Base-by-base conservation (phyloP, 1,284 basidiomycete species). In the Xerocomus minutiporus region DNA sequence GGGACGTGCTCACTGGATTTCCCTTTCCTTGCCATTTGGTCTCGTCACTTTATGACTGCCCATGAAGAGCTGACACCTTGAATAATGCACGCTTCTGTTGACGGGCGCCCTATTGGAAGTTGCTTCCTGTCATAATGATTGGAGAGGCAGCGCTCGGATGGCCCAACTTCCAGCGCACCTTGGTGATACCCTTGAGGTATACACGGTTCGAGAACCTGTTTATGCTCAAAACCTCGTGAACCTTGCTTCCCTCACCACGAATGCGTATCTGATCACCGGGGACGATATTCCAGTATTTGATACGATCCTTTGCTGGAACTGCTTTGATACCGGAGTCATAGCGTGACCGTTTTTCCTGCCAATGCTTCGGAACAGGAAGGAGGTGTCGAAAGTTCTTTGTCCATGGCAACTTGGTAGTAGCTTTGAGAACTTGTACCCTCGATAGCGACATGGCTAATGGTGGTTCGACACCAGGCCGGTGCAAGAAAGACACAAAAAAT, bases 231-330 rank as follows among this genome's bases (percentile, higher is more conserved):
- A 91, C 88, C 64, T 91, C 84, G 45, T 82, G 79, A 36, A 89
- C 66, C 45, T 77, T 77, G 42, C 74, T 74, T 53, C 74, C 74
- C 67, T 89, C 84, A 25, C 86, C 86, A 8, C 79, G 76, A 50
- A 91, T 59, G 48, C 84, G 78, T 61, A 92, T 81, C 52, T 80
- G 79, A 71, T 92, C 88, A n/a, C 88, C 88, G 8, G 89, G 87
- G 28, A 90, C 84, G 56, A 92, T 79, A 61, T 91, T 92, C 88
- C 88, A 92, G 65, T 80, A 84, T 68, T 89, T 88, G 48, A 92
- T 86, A 50, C 88, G 78, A 61, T 90, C 84, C 55, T 77, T 77
- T 15, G 79, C 76, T 35, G 78, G 75, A 48, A 80, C 81, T 40
- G 79, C 76, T 65, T 85, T 86, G 17, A 73, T 56, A 13, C 53